Base-by-base conservation (phyloP, 192 early-diverging fungal genomes). In the Haplosporangium gracile region DNA sequence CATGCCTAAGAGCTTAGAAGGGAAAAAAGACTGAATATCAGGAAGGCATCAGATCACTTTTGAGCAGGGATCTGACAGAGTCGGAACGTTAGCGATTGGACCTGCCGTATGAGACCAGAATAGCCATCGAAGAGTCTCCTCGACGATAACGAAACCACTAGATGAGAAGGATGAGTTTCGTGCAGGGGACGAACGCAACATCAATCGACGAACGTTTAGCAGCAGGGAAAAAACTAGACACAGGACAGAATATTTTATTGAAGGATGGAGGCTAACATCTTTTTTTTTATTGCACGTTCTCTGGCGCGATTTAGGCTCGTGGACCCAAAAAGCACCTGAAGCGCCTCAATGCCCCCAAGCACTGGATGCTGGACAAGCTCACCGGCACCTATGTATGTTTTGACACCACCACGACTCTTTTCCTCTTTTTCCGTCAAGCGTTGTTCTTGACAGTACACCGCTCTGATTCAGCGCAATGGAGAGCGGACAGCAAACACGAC, bases 321-420 rank as follows among this genome's bases (percentile, higher is more conserved):
- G 99, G 99, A 91, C 97, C 97, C 77, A 98, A 97, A 94, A 99
- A 99, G 95, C 99, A 99, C 92, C 93, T 99, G 95, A 99, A 99
- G 97, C 97, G 99, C 85, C 95, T 99, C 82, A 92, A 91, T 88
- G 97, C 99, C 68, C 99, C 99, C 92, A 97, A 97, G 95, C 98
- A 99, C 95, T 99, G 99, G 99, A 98, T 99, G 97, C 94, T 99
- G 88, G 98, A 99, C 97, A 99, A 99, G 92, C 95, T 99, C 81
- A 97, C 97, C 91, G 99, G 99, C 89, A 98, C 95, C 88, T 97
- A 94, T 94, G 92, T 90, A 91, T 72, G 89, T 89, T 82, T 63
- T 22, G 16, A 70, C 69, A 18, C 69, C 18, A 63, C 32, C 38
- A 70, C 40, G 38, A 20, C 24, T 70, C 16, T 22, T 70, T 70